Evolutionary conservation across 306 rosid species (phyloP), one percentile per base, ranked within the genome.

Genomic region (Gastrolobium villosum): DNA sequence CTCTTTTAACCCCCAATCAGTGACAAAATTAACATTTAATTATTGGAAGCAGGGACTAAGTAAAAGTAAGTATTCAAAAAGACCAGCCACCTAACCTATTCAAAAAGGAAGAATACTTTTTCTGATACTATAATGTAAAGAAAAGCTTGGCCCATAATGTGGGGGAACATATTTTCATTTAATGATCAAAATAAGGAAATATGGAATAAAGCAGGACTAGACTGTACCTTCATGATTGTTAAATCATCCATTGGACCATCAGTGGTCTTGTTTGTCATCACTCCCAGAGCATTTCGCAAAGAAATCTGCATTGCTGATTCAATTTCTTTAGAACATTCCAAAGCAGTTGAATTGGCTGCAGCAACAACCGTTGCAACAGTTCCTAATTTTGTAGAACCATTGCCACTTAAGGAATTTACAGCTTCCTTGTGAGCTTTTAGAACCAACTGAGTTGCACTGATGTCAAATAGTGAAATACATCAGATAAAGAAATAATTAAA

Each of bases 281-380:
- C 81, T 75, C 96, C 99, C 30, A 96, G 90, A 81, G 99, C 91
- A 87, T 88, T 90, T 81, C 97, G 91, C 78, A 93, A 83, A 37
- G 99, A 93, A 81, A 96, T 93, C 72, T 96, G 99, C 99, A 96
- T 96, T 50, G 99, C 99, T 70, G 90, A 88, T 91, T 96, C 98
- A 37, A 96, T 83, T 81, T 96, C 99, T 86, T 90, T 96, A 11
- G 98, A 96, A 70, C 96, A 90, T 84, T 96, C 99, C 65, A 64
- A 65, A 63, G 99, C 99, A 5, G 97, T 91, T 53, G 99, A 90
- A 84, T 93, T 93, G 54, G 99, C 99, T 70, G 99, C 98, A 84
- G 99, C 96, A 75, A 96, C 96, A 53, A 93, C 99, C 30, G 99
- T 75, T 76, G 99, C 99, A 75, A 96, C 98, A 5, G 97, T 90